These are phyloP conservation scores for Falciphora oryzae DNA, from an alignment of 2,329 filamentous ascomycete genomes.

Conservation along the genomic window DNA sequence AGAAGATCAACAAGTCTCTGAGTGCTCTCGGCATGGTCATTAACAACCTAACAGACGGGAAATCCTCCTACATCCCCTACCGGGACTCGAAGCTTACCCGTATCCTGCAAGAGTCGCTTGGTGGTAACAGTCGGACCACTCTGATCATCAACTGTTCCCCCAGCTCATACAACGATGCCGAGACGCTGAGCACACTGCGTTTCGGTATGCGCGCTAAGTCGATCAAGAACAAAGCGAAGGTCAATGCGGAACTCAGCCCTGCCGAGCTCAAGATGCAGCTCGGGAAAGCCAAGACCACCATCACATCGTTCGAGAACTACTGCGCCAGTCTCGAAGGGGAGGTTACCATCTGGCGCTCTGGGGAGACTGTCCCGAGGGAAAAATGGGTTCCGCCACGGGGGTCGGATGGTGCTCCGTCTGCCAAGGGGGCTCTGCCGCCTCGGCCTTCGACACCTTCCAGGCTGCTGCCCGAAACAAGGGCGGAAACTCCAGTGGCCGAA, in stretches of 20 bases:
- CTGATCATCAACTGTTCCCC: conserved; percentile 99
- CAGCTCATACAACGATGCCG: conserved; percentile 94
- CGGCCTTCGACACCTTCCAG: conserved; percentile 50
- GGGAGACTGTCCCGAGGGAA: conserved; percentile 83
- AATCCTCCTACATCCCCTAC: conserved; percentile 93
- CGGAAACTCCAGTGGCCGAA: conserved; percentile 65
- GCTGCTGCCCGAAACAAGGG: conserved; percentile 49
- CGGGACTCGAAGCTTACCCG: conserved; percentile 96
- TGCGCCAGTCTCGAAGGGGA: conserved; percentile 79
- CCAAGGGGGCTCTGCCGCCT: conserved; percentile 42
- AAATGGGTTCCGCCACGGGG: conserved; percentile 65
- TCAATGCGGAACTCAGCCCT: conserved; percentile 96
- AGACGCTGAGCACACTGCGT: conserved; percentile 85
- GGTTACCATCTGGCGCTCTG: conserved; percentile 78
- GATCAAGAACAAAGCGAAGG: conserved; percentile 99
- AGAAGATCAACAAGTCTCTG: conserved; percentile 99
- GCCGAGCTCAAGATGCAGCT: conserved; percentile 89
- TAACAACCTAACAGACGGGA: conserved; percentile 92
- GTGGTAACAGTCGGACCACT: conserved; percentile 97
- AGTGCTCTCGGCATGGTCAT: conserved; percentile 99
- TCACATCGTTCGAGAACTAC: conserved; percentile 83
- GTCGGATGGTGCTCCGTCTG: conserved; percentile 20
- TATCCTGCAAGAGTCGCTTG: conserved; percentile 93
- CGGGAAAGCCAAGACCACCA: conserved; percentile 85
- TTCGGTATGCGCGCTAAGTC: conserved; percentile 97